These are phyloP conservation scores for Lentinula aciculospora DNA, from an alignment of 768 basidiomycete genomes.

Conservation along the genomic window DNA sequence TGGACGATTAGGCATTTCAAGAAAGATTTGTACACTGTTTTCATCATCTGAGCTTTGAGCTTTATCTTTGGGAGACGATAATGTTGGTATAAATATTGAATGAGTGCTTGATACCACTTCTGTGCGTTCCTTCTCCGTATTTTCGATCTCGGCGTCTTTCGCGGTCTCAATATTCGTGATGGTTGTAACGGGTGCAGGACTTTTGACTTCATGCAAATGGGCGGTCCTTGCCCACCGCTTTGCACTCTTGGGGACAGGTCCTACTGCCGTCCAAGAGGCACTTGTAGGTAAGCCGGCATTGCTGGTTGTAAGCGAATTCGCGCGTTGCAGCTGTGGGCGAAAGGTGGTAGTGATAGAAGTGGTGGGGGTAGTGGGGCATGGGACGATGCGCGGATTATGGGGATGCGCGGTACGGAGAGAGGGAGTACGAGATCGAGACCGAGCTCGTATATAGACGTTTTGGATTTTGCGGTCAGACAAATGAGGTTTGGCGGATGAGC, in stretches of 20 bases:
- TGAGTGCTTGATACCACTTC: background rate
- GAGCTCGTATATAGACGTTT: slow-evolving; percentile 4
- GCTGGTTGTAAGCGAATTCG: slow-evolving; percentile 35
- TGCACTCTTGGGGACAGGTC: slow-evolving; percentile 36
- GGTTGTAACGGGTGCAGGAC: slow-evolving; percentile 4
- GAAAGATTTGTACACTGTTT: background rate
- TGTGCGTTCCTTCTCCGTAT: background rate
- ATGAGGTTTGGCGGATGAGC: slow-evolving; percentile 4
- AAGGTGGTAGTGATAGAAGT: slow-evolving; percentile 20
- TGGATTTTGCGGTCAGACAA: background rate
- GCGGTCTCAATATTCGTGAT: background rate
- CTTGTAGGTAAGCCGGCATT: slow-evolving; percentile 14
- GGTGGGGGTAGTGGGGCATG: slow-evolving; percentile 10
- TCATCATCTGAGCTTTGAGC: background rate
- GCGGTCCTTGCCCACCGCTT: slow-evolving; percentile 60
- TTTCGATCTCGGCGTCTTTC: background rate
- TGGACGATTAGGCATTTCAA: background rate
- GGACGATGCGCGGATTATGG: slow-evolving; percentile 15
- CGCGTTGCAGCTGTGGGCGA: slow-evolving; percentile 35
- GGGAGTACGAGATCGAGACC: slow-evolving; percentile 23
- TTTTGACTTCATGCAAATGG: slow-evolving; percentile 60
- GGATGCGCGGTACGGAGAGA: slow-evolving; percentile 20
- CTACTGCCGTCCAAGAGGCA: slow-evolving; percentile 20
- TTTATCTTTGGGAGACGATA: background rate
- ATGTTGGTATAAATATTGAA: background rate